Base-by-base conservation (phyloP, 2,329 filamentous ascomycete species). In the Colletotrichum ledebouriae region DNA sequence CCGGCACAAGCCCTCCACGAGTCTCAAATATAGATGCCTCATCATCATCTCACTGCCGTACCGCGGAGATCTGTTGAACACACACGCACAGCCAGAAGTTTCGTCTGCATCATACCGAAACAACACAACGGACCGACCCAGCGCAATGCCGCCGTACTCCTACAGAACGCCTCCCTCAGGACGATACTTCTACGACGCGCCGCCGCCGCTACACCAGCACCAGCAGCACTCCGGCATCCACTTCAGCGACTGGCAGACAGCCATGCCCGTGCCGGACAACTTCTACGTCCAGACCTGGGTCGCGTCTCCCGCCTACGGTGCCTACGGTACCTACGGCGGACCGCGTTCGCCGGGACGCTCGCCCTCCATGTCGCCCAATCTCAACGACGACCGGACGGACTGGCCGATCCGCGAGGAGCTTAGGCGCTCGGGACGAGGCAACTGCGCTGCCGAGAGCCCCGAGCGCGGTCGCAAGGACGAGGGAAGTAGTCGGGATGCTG, bases 131-230 rank as follows among this genome's bases (percentile, higher is more conserved):
- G 2, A 13, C 1, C 12, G 1, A 22, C 47, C 25, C 12, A 53
- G n/a, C 37, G 52, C 17, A 56, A 56, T 56, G 52, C 34, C 52
- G 52, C 20, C 52, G 10, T 56, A 56, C 34, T 22, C 33, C 17
- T 41, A 56, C 52, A 34, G 52, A 56, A 17, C 52, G 52, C 52
- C 52, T n/a, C 52, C 52, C 11, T 22, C 46, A 12, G 52, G 34
- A 39, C 52, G 34, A 56, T 56, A 56, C 34, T 15, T 15, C 13
- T 56, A 56, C 52, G 50, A 53, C 15, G 29, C 29, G 15, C 29
- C 50, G 29, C 33, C 50, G 25, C 50, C 29, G 22, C 29, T n/a
- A 2, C 25, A 29, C 25, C 25, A 4, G 29, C 29, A 29, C 6
- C 29, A 29, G 29, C 52, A 39, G 17, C 13, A 55, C 29, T 53